Evolutionary conservation across 2,329 filamentous ascomycete species (phyloP).

Genomic region (Trichoderma brevicompactum): DNA sequence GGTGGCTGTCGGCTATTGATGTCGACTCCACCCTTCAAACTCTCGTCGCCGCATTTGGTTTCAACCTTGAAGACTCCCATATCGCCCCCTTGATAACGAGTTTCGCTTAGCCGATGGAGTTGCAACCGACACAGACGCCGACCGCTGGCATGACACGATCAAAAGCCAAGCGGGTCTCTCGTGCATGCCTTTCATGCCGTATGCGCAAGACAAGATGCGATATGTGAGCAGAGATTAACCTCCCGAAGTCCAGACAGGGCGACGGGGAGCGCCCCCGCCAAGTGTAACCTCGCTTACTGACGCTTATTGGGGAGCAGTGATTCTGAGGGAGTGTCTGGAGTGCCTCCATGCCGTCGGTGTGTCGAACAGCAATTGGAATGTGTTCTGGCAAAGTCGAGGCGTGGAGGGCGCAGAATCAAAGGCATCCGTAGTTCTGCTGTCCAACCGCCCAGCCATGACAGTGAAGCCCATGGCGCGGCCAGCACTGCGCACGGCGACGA

Average conservation of each 20-base stretch:
- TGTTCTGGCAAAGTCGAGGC: conserved; percentile 7
- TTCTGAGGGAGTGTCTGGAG: conserved; percentile 4
- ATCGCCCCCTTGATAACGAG: not conserved
- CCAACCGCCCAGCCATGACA: not conserved
- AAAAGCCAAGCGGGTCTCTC: conserved; percentile 13
- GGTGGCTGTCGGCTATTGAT: too few species aligned
- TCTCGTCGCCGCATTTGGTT: too few species aligned
- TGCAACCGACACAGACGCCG: conserved; percentile 2
- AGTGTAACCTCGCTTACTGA: conserved; percentile 1
- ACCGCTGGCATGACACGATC: conserved; percentile 14
- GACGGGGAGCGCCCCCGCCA: not conserved
- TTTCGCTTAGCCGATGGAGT: conserved; percentile 8
- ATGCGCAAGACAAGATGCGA: conserved; percentile 10
- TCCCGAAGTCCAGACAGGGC: not conserved
- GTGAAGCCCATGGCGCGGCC: not conserved
- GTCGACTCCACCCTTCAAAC: too few species aligned
- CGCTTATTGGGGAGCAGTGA: conserved; percentile 5
- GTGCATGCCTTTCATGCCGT: conserved; percentile 9
- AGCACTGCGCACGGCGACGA: not conserved
- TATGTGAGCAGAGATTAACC: not conserved
- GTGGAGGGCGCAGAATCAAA: conserved; percentile 7
- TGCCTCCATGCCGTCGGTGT: conserved; percentile 12
- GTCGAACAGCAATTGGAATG: conserved; percentile 6
- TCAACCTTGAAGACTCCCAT: not conserved
- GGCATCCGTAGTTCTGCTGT: not conserved